Percentiles rank a stretch among this genome's conserved stretches.
Conservation (phyloP, 1,284 basidiomycete species). For the Tetrapyrgos nigripes region DNA sequence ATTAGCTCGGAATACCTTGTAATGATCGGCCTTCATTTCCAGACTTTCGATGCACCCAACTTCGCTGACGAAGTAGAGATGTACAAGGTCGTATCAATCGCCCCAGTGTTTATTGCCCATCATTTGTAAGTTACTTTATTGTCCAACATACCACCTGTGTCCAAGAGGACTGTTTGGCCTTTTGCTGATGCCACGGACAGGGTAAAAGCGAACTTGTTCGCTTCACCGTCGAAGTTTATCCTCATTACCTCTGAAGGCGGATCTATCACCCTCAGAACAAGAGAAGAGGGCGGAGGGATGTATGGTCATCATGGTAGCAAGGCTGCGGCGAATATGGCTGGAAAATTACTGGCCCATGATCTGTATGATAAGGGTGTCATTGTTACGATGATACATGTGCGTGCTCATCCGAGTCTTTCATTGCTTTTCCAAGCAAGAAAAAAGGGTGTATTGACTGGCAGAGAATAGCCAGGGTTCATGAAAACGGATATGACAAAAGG, state of each 20-base stretch:
- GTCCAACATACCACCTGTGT: too few species aligned
- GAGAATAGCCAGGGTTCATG: slow-evolving; percentile 37
- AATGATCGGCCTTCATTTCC: too few species aligned
- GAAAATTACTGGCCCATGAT: slow-evolving; percentile 48
- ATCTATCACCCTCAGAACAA: slow-evolving; percentile 47
- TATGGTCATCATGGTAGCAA: slow-evolving; percentile 56
- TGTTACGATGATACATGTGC: slow-evolving; percentile 52
- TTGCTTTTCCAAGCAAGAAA: too few species aligned
- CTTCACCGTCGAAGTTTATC: slow-evolving; percentile 40
- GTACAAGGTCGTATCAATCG: slow-evolving; percentile 53
- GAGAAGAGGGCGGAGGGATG: slow-evolving; percentile 52
- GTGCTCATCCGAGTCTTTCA: slow-evolving; percentile 20
- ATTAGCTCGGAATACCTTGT: background rate
- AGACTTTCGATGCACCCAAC: slow-evolving; percentile 44
- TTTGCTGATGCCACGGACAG: slow-evolving; percentile 4
- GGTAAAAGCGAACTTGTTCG: slow-evolving; percentile 19
- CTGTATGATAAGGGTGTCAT: slow-evolving; percentile 45
- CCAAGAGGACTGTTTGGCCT: background rate
- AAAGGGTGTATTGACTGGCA: background rate
- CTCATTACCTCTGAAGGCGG: slow-evolving; percentile 54
- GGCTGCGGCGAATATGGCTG: slow-evolving; percentile 55
- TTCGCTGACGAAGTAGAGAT: slow-evolving; percentile 48
- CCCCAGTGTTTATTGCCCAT: slow-evolving; percentile 43
- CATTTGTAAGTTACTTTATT: slow-evolving; percentile 31
- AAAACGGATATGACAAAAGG: slow-evolving; percentile 52